Base-by-base conservation (phyloP, 129 eudicot genomes). In the Lonicera japonica region DNA sequence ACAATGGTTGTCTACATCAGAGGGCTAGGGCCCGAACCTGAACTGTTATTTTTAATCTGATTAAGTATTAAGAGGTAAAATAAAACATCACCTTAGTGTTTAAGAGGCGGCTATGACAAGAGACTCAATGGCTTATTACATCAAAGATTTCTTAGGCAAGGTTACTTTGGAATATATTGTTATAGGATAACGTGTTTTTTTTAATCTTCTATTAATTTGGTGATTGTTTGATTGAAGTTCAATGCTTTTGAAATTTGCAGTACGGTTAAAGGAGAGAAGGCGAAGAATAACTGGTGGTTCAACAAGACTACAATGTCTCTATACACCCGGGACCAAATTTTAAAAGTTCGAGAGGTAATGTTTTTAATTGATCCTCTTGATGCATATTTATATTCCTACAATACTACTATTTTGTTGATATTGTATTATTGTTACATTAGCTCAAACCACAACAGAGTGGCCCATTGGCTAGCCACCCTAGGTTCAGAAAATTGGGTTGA, bases 121-220 rank as follows among this genome's bases (percentile, higher is more conserved):
- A 72, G 80, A 66, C 70, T 75, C 36, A 74, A 62, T 41, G 98
- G 87, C 56, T 91, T 80, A 25, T 79, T 92, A 59, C 89, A 84
- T 40, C 87, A 96, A 29, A 74, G 98, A 74, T 92, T 92, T 83
- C 85, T 85, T 21, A 78, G 98, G 85, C 95, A 84, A 92, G 98
- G 98, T 88, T 65, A 24, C 15, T 4, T 3, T 17, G 18, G 34
- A 24, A 18, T 16, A 8, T 43, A 5, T 41, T 12, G 21, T 48
- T 58, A 7, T 1, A 29, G 2, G 36, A 2, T 22, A 1, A 43
- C 8, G 1, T 65, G 22, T 8, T 73, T 46, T 23, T 55, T 11
- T 29, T n/a, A n/a, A 29, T 29, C 36, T 29, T 29, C 36, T 29
- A 29, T 38, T 63, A 14, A 23, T 68, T 54, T 1, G 56, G 21